Percentiles rank a stretch among this genome's conserved stretches.
These are phyloP conservation scores for Sesbania bispinosa DNA, from an alignment of 306 rosid genomes.

Conservation along the genomic window DNA sequence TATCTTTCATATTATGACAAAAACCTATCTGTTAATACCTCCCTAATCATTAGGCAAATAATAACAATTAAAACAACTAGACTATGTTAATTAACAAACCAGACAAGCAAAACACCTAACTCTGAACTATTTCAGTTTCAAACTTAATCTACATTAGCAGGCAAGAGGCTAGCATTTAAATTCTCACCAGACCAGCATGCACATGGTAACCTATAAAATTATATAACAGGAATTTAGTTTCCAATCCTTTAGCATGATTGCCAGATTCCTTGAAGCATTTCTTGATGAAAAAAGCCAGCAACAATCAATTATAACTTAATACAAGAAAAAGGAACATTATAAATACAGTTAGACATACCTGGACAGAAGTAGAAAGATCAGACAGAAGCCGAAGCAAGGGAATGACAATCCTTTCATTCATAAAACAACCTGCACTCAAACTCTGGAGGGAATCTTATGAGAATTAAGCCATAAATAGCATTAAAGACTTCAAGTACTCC, in stretches of 20 bases:
- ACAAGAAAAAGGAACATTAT: conserved; percentile 9
- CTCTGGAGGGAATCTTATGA: conserved; percentile 62
- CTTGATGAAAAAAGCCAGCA: background rate
- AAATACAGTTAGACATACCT: conserved; percentile 46
- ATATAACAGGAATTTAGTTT: background rate
- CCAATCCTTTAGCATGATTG: background rate
- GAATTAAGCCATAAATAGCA: conserved; percentile 17
- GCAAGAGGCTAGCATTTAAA: background rate
- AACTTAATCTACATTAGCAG: background rate
- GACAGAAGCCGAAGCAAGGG: conserved; percentile 82
- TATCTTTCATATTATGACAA: background rate
- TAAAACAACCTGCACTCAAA: conserved; percentile 88
- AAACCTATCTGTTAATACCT: background rate
- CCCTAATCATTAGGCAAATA: background rate
- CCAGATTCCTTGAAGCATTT: background rate
- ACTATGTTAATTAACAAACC: background rate
- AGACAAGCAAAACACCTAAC: background rate
- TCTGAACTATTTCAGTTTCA: background rate
- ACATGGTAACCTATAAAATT: background rate
- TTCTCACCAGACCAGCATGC: background rate
- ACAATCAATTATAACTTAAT: background rate
- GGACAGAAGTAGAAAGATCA: conserved; percentile 70
- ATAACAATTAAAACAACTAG: too few relatives aligned
- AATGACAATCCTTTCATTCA: conserved; percentile 67
- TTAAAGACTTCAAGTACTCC: conserved; percentile 22